Percentiles rank a stretch among this genome's conserved stretches.
Evolutionary conservation across 176 grass and related monocot species (phyloP).

Genomic region (Lolium multiflorum): DNA sequence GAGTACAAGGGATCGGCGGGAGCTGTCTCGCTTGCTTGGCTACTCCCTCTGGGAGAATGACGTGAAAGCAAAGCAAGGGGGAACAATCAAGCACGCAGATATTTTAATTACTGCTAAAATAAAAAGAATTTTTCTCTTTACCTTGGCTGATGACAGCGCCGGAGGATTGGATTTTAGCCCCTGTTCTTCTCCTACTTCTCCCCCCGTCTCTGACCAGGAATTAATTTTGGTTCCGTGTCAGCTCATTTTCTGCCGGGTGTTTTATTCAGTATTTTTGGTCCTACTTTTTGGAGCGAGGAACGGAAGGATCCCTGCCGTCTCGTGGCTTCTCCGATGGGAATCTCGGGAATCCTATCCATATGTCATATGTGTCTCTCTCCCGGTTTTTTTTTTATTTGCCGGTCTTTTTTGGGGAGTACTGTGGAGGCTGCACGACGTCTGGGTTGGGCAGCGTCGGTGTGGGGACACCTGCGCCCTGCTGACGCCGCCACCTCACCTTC

Average conservation of each 20-base stretch:
- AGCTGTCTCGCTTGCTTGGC: constrained; percentile 8
- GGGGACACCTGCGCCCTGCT: constrained; percentile 35
- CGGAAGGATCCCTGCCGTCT: constrained; percentile 27
- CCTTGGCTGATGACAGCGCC: constrained; percentile 31
- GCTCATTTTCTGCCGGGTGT: not conserved
- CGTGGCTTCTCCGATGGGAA: constrained; percentile 15
- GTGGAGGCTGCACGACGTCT: not conserved
- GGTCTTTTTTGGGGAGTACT: not conserved
- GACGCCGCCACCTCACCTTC: constrained; percentile 26
- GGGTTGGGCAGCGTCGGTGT: constrained; percentile 20
- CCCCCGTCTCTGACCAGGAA: not conserved
- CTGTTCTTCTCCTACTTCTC: not conserved
- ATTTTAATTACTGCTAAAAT: constrained; percentile 15
- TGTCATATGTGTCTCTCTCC: not conserved
- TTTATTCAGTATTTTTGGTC: not conserved
- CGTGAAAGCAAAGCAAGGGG: constrained; percentile 36
- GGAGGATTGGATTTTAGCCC: not conserved
- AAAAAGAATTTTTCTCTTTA: not conserved
- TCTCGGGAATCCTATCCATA: constrained; percentile 23
- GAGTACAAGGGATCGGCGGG: constrained; percentile 1
- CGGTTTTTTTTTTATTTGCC: not conserved
- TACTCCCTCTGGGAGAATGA: constrained; percentile 31
- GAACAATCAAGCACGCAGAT: constrained; percentile 25
- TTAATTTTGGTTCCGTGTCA: not conserved
- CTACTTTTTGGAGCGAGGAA: not conserved